Conservation (phyloP, 192 early-diverging fungal genomes). For the Umbelopsis ramanniana region DNA sequence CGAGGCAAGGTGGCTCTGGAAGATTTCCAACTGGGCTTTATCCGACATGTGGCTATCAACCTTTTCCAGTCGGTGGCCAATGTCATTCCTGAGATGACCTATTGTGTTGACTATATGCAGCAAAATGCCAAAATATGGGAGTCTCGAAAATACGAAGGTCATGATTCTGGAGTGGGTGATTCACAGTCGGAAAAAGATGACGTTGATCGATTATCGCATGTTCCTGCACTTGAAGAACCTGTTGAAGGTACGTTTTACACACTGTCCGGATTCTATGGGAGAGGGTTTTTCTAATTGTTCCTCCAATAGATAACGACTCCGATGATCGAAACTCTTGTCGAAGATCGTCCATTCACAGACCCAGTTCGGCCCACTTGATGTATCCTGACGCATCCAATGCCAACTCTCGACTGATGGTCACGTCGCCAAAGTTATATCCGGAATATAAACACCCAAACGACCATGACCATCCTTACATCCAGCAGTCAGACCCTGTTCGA, state of each 20-base stretch:
- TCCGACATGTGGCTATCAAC: slow-evolving; percentile 51
- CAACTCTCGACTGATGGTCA: slow-evolving; percentile 15
- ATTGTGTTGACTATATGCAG: slow-evolving; percentile 41
- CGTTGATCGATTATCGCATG: slow-evolving; percentile 10
- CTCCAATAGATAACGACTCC: not conserved
- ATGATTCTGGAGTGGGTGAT: slow-evolving; percentile 18
- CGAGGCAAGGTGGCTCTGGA: slow-evolving; percentile 45
- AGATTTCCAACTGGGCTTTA: slow-evolving; percentile 58
- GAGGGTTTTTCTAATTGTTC: not conserved
- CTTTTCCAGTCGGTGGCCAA: slow-evolving; percentile 50
- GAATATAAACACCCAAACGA: not conserved
- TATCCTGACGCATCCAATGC: not conserved
- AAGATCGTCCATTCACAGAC: slow-evolving; percentile 7
- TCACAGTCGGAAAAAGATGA: slow-evolving; percentile 22
- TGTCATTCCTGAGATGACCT: slow-evolving; percentile 46
- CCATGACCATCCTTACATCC: not conserved
- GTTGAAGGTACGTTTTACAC: not conserved
- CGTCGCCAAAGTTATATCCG: slow-evolving; percentile 15
- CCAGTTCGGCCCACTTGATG: not conserved
- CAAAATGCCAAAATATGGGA: slow-evolving; percentile 40
- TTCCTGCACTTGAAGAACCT: slow-evolving; percentile 8
- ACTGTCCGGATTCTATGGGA: no score
- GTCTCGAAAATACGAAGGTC: slow-evolving; percentile 18
- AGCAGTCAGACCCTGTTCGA: slow-evolving; percentile 1
- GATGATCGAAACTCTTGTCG: not conserved